phyloP scores from a whole-genome alignment of 169 alveolate species.

The Plasmodium blacklocki region DNA sequence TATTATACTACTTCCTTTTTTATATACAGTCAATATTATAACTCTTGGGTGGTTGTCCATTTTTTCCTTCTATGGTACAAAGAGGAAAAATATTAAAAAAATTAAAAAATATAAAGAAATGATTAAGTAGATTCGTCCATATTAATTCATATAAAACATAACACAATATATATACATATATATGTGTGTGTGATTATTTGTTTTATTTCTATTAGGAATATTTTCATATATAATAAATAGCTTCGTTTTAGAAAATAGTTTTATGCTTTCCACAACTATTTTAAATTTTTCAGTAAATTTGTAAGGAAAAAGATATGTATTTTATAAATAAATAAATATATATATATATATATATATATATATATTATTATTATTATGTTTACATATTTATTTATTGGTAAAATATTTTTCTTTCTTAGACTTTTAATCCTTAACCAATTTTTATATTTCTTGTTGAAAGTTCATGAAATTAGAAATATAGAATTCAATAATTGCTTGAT shows the following conservation, averaged over 20 bases:
- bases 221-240: constrained; percentile 35
- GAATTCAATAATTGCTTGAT: constrained; percentile 19
- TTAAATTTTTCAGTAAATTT: constrained; percentile 56
- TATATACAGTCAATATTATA: constrained; percentile 28
- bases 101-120: background rate
- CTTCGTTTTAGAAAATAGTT: constrained; percentile 15
- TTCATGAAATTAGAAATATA: constrained; percentile 35
- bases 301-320: constrained; percentile 8
- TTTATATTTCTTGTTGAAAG: constrained; percentile 28
- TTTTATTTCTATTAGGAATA: constrained; percentile 30
- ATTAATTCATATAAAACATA: constrained; percentile 1
- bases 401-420: background rate
- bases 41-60: constrained; percentile 51
- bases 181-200: background rate
- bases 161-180: too few relatives aligned
- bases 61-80: constrained; percentile 50
- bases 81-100: background rate
- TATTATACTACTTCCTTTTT: background rate
- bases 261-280: constrained; percentile 19
- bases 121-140: background rate
- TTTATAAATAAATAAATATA: background rate
- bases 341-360: background rate
- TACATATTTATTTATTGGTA: background rate
- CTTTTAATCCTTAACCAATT: constrained; percentile 32
- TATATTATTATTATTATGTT: background rate